phyloP scores from a whole-genome alignment of 768 basidiomycete genomes.

The Russula virescens region DNA sequence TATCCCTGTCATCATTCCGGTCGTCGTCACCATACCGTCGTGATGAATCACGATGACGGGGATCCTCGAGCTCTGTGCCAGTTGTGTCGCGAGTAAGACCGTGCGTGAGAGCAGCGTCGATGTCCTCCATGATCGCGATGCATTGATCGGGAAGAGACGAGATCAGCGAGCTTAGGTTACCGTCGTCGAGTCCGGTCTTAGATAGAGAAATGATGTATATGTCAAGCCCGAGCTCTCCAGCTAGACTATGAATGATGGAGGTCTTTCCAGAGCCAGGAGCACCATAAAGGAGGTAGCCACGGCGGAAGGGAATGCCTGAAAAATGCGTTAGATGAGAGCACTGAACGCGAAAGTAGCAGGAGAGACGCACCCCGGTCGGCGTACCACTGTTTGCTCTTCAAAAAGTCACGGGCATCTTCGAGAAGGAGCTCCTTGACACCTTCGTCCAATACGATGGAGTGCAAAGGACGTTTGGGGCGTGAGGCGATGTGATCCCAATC shows the following conservation, averaged over 20 bases:
- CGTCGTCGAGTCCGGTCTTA: conserved; percentile 57
- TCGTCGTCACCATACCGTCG: conserved; percentile 10
- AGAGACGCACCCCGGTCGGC: conserved; percentile 46
- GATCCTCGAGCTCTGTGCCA: conserved; percentile 16
- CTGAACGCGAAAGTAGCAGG: not conserved
- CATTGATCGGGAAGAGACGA: conserved; percentile 60
- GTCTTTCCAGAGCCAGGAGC: conserved; percentile 77
- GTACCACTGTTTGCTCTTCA: conserved; percentile 68
- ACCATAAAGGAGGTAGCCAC: conserved; percentile 75
- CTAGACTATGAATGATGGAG: conserved; percentile 67
- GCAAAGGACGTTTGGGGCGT: conserved; percentile 58
- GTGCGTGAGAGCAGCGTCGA: conserved; percentile 67
- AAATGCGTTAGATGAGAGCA: not conserved
- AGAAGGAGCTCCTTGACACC: conserved; percentile 61
- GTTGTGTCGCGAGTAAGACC: conserved; percentile 35
- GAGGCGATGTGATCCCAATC: conserved; percentile 52
- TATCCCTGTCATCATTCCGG: conserved; percentile 10
- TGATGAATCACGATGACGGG: conserved; percentile 32
- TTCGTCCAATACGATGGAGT: conserved; percentile 65
- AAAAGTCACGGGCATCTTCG: conserved; percentile 65
- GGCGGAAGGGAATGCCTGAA: conserved; percentile 62
- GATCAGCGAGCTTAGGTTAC: conserved; percentile 50
- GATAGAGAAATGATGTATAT: conserved; percentile 71
- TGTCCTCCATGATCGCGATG: conserved; percentile 79
- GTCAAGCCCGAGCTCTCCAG: conserved; percentile 71